A percentile compares a stretch with the other conserved stretches of the same genome.
phyloP scores from a whole-genome alignment of 805 yeast genomes.

The Metschnikowia reukaufii region DNA sequence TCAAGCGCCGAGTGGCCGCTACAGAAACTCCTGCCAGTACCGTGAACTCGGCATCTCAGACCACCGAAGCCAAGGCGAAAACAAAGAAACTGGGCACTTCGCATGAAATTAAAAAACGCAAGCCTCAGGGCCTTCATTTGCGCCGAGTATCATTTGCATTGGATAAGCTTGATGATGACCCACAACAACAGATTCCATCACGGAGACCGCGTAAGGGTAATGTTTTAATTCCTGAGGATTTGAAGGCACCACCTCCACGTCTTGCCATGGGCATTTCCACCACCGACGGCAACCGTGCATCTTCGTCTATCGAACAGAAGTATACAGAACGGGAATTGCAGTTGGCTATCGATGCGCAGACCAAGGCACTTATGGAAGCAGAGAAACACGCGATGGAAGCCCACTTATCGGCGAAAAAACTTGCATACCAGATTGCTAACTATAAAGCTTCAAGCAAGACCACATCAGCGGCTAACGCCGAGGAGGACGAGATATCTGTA shows the following conservation, averaged over 20 bases:
- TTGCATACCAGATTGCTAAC: conserved; percentile 62
- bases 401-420: conserved; percentile 65
- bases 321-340: conserved; percentile 50
- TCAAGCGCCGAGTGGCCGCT: conserved; percentile 21
- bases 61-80: no score
- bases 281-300: conserved; percentile 23
- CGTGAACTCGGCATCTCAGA: no score
- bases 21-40: conserved; percentile 1
- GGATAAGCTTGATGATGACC: conserved; percentile 65
- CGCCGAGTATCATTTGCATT: conserved; percentile 76
- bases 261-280: conserved; percentile 68
- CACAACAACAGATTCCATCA: conserved; percentile 61
- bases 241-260: conserved; percentile 60
- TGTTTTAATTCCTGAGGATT: conserved; percentile 61
- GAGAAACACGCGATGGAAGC: conserved; percentile 76
- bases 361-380: conserved; percentile 55
- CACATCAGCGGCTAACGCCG: conserved; percentile 13
- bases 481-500: conserved; percentile 23
- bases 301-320: conserved; percentile 22
- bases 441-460: conserved; percentile 30
- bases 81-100: no score
- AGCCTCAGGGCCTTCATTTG: conserved; percentile 40
- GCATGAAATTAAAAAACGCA: no score
- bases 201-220: conserved; percentile 54
- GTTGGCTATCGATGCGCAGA: conserved; percentile 60